A percentile compares a stretch with the other conserved stretches of the same genome.
phyloP scores from a whole-genome alignment of 202 grass and related monocot genomes.

The Digitaria exilis region DNA sequence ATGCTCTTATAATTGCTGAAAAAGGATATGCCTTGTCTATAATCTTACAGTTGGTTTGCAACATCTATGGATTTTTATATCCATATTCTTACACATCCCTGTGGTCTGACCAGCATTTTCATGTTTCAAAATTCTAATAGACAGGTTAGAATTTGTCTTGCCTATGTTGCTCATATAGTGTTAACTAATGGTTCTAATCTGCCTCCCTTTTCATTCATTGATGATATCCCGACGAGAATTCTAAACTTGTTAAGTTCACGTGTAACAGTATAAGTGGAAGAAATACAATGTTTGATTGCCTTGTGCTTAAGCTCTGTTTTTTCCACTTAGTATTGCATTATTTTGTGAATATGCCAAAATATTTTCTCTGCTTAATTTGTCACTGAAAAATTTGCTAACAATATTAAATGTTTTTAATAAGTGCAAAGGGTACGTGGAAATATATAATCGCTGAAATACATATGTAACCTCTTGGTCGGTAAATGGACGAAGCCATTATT shows the following conservation, averaged over 20 bases:
- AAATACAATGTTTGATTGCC: neutral
- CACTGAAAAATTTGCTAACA: neutral
- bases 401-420: neutral
- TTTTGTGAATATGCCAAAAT: slow-evolving; percentile 6
- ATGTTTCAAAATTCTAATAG: slow-evolving; percentile 1
- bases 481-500: neutral
- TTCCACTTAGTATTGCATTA: slow-evolving; percentile 6
- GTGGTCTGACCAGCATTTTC: neutral
- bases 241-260: neutral
- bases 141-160: neutral
- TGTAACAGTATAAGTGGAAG: neutral
- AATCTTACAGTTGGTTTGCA: slow-evolving; percentile 1
- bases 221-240: neutral
- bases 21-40: neutral
- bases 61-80: slow-evolving; percentile 19
- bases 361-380: neutral
- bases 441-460: neutral
- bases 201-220: neutral
- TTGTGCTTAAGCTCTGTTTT: neutral
- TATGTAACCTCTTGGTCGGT: neutral
- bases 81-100: neutral
- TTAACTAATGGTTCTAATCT: neutral
- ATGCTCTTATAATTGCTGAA: neutral
- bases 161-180: neutral
- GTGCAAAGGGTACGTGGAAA: neutral